Evolutionary conservation across 139 green algal genomes (phyloP).

Genomic region (Haematococcus lacustris): DNA sequence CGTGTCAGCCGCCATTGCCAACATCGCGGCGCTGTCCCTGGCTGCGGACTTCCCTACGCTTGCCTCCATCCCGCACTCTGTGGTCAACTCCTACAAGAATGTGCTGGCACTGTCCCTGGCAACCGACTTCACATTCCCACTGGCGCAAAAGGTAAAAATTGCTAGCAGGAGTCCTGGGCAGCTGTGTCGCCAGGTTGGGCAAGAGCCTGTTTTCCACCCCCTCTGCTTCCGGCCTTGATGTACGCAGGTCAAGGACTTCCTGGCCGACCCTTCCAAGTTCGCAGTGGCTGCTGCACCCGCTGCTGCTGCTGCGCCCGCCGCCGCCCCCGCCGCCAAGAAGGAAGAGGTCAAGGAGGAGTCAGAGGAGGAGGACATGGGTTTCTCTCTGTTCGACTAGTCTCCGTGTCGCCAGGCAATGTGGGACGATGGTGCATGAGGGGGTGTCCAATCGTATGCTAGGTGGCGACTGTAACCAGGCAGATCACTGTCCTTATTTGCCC

Average conservation of each 20-base stretch:
- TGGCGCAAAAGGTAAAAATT: constrained; percentile 71
- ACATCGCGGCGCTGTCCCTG: constrained; percentile 83
- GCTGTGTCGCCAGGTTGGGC: not conserved
- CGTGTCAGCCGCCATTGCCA: constrained; percentile 64
- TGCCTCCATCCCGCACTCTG: constrained; percentile 81
- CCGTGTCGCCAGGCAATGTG: no score
- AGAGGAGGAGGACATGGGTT: constrained; percentile 52
- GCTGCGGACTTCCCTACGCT: constrained; percentile 81
- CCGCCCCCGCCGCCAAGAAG: constrained; percentile 26
- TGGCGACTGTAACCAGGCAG: no score
- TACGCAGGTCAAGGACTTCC: constrained; percentile 82
- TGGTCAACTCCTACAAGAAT: constrained; percentile 99
- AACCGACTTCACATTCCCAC: constrained; percentile 93
- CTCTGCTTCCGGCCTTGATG: not conserved
- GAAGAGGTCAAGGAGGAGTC: constrained; percentile 54
- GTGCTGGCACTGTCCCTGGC: constrained; percentile 85
- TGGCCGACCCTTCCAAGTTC: constrained; percentile 79
- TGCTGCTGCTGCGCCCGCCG: constrained; percentile 26
- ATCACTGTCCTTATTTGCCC: no score
- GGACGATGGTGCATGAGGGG: no score
- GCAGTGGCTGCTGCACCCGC: constrained; percentile 47
- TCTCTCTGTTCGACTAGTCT: constrained; percentile 62
- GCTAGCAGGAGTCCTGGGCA: not conserved
- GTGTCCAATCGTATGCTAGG: no score
- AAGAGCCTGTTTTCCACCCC: not conserved